Conservation (phyloP, 345 rosid species). For the Lenwebbia sp. region DNA sequence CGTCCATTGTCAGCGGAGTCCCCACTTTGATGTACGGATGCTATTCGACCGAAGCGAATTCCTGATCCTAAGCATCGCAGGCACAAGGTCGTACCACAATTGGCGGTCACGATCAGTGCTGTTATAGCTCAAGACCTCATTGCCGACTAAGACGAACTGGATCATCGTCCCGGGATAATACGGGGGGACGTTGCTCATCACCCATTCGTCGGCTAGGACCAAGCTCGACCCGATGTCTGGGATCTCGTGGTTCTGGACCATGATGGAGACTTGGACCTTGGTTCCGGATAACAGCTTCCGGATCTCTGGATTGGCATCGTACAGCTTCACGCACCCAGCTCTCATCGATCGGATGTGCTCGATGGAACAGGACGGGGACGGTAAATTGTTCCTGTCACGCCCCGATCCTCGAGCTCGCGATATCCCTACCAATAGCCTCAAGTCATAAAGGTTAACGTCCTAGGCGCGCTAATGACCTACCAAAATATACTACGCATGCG, state of each 20-base stretch:
- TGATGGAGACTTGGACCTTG: constrained; percentile 40
- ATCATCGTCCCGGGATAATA: constrained; percentile 46
- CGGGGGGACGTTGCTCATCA: constrained; percentile 30
- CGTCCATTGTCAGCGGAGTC: constrained; percentile 73
- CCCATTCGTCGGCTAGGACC: constrained; percentile 34
- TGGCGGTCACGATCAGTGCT: constrained; percentile 18
- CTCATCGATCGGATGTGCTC: constrained; percentile 32
- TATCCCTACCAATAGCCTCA: too few species aligned
- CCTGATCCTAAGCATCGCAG: constrained; percentile 49
- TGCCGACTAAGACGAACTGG: constrained; percentile 51
- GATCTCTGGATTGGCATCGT: constrained; percentile 47
- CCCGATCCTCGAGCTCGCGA: too few species aligned
- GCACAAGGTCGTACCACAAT: constrained; percentile 45
- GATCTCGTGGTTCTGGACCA: constrained; percentile 56
- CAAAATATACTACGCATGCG: too few species aligned
- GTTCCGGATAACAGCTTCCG: constrained; percentile 36
- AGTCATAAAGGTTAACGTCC: too few species aligned
- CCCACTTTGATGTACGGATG: constrained; percentile 47
- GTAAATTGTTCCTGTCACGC: constrained; percentile 53
- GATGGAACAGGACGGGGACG: constrained; percentile 39
- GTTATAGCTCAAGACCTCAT: constrained; percentile 55
- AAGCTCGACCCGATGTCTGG: constrained; percentile 30
- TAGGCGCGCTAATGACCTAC: too few species aligned
- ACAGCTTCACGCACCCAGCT: constrained; percentile 47
- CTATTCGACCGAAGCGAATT: constrained; percentile 25